These are phyloP conservation scores for Aspergillus pseudonomiae DNA, from an alignment of 2,329 filamentous ascomycete genomes.

Conservation along the genomic window DNA sequence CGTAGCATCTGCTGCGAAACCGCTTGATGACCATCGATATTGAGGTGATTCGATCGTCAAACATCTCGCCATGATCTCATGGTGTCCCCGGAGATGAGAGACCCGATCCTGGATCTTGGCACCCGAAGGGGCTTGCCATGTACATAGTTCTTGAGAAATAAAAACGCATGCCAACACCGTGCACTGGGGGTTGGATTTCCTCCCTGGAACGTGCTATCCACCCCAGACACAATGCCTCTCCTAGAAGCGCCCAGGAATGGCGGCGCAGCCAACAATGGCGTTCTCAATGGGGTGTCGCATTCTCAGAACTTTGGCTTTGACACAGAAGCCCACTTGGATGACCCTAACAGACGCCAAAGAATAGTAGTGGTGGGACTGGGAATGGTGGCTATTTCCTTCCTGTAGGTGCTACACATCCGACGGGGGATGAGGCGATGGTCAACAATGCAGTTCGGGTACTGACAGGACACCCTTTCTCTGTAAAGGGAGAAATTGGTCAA, in stretches of 20 bases:
- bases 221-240: conserved; percentile 31
- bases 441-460: not conserved
- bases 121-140: not conserved
- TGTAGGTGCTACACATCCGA: conserved; percentile 60
- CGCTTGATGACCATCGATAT: not conserved
- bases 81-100: not conserved
- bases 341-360: conserved; percentile 53
- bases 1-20: not conserved
- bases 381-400: conserved; percentile 89
- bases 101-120: not conserved
- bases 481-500: conserved; percentile 84
- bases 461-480: not conserved
- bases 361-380: conserved; percentile 84
- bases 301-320: conserved; percentile 10
- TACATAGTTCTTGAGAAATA: not conserved
- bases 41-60: not conserved
- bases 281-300: conserved; percentile 14
- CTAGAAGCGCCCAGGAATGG: conserved; percentile 31
- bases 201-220: not conserved
- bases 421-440: not conserved
- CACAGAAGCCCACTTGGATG: conserved; percentile 6
- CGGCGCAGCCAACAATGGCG: conserved; percentile 27
- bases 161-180: not conserved
- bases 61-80: not conserved
- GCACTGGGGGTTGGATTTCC: not conserved